Conservation (phyloP, 2,329 filamentous ascomycete species). For the Stromatinia cepivora region DNA sequence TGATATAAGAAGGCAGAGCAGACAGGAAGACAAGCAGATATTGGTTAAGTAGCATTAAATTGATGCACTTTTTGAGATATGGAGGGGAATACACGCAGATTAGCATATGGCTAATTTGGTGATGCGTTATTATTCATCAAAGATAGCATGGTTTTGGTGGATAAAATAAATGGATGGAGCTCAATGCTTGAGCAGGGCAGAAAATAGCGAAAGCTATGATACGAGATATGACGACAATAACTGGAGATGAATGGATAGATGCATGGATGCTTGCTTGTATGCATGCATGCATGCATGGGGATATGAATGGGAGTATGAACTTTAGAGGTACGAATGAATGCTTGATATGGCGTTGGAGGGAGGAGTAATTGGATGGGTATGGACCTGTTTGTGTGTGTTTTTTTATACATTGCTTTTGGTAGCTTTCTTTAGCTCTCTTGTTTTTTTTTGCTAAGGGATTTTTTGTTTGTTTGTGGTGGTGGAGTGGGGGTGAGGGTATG, state of each 20-base stretch:
- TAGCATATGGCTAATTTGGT: neutral
- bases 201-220: neutral
- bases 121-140: neutral
- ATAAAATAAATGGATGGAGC: neutral
- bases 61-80: neutral
- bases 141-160: neutral
- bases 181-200: neutral
- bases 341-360: too few relatives aligned
- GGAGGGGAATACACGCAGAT: neutral
- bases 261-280: neutral
- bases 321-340: too few relatives aligned
- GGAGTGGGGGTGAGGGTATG: too few relatives aligned
- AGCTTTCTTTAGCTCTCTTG: neutral
- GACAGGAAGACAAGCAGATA: neutral
- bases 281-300: neutral
- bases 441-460: neutral
- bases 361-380: too few relatives aligned
- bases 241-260: slow-evolving; percentile 6
- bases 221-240: slow-evolving; percentile 12
- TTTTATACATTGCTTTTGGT: neutral
- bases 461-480: neutral
- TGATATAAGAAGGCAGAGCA: neutral
- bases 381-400: neutral
- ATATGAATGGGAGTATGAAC: too few relatives aligned
- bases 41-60: neutral